A percentile compares a stretch with the other conserved stretches of the same genome.
Evolutionary conservation across 2,329 filamentous ascomycete species (phyloP).

Genomic region (Paecilomyces sp.): DNA sequence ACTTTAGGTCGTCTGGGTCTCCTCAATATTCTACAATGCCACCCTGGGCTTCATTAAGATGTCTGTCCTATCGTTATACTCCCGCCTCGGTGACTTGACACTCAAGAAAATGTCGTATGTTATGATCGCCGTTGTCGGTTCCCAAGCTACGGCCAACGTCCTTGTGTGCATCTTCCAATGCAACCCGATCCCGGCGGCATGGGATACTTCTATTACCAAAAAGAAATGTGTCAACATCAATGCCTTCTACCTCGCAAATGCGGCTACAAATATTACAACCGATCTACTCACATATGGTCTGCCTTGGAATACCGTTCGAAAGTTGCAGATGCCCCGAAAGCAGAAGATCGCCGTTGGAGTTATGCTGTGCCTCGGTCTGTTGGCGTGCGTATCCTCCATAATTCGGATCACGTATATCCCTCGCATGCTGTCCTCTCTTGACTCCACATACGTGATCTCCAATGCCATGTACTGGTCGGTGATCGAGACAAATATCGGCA

Average conservation of each 20-base stretch:
- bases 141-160: slow-evolving; percentile 31
- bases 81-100: slow-evolving; percentile 33
- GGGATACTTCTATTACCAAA: slow-evolving; percentile 24
- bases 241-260: slow-evolving; percentile 46
- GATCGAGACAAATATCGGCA: slow-evolving; percentile 36
- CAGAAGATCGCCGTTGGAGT: slow-evolving; percentile 41
- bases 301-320: slow-evolving; percentile 42
- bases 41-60: slow-evolving; percentile 43
- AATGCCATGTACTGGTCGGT: slow-evolving; percentile 41
- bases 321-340: slow-evolving; percentile 39
- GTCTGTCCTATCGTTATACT: slow-evolving; percentile 41
- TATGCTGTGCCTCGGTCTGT: slow-evolving; percentile 47
- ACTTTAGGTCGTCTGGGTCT: slow-evolving; percentile 37
- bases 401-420: slow-evolving; percentile 31
- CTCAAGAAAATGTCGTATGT: slow-evolving; percentile 29
- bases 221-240: slow-evolving; percentile 43
- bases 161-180: slow-evolving; percentile 40
- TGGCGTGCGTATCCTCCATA: slow-evolving; percentile 42
- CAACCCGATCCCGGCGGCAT: slow-evolving; percentile 31
- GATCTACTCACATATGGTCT: slow-evolving; percentile 51
- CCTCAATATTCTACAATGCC: slow-evolving; percentile 44
- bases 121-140: slow-evolving; percentile 34
- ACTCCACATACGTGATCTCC: slow-evolving; percentile 30
- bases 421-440: slow-evolving; percentile 30
- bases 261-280: slow-evolving; percentile 54